phyloP scores from a whole-genome alignment of 2,329 filamentous ascomycete genomes.

The Colletotrichum sp. region DNA sequence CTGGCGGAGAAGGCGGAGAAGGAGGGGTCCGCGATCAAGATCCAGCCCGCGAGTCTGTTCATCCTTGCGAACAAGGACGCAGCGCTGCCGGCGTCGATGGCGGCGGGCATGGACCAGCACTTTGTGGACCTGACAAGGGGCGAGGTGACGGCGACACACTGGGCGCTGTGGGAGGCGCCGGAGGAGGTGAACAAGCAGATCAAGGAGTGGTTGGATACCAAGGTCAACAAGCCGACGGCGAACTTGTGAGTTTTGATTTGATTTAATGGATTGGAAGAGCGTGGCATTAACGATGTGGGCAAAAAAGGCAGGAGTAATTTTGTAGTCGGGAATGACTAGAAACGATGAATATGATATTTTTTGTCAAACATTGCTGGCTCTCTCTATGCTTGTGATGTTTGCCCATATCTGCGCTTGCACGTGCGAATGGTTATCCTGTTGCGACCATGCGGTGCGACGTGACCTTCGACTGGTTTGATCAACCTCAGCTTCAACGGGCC shows the following conservation, averaged over 20 bases:
- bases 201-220: slow-evolving; percentile 66
- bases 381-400: not conserved
- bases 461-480: not conserved
- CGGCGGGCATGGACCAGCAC: slow-evolving; percentile 71
- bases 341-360: not conserved
- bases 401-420: not conserved
- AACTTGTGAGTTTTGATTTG: not conserved
- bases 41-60: slow-evolving; percentile 74
- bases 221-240: slow-evolving; percentile 14
- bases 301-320: slow-evolving; percentile 1
- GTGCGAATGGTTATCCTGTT: not conserved
- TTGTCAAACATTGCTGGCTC: not conserved
- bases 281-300: not conserved
- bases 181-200: slow-evolving; percentile 74
- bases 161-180: slow-evolving; percentile 79
- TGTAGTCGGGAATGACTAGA: not conserved
- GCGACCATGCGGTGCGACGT: not conserved
- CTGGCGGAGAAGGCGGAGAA: slow-evolving; percentile 58
- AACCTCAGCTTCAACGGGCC: not conserved
- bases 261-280: not conserved
- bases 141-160: slow-evolving; percentile 77
- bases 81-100: slow-evolving; percentile 76
- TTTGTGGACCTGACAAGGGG: slow-evolving; percentile 69
- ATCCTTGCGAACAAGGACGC: slow-evolving; percentile 74
- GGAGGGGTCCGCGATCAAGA: slow-evolving; percentile 34